Evolutionary conservation across 768 basidiomycete genomes (phyloP).

Genomic region (Phaeolepiota aurea): DNA sequence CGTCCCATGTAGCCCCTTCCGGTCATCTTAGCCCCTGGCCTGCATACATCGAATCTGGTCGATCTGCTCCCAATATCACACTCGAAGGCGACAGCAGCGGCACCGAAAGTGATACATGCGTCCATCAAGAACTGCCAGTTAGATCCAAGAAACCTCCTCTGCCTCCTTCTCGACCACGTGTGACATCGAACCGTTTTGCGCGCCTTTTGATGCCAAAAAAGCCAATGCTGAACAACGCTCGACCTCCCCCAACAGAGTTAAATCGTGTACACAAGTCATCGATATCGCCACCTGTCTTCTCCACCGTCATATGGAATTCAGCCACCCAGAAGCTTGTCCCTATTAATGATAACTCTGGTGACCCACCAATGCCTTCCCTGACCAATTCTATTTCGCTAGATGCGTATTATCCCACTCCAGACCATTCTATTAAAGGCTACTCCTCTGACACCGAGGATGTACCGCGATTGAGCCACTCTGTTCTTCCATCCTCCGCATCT

Average conservation of each 20-base stretch:
- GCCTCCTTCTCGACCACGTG: slow-evolving; percentile 1
- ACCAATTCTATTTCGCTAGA: background rate
- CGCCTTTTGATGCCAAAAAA: slow-evolving; percentile 14
- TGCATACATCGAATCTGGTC: slow-evolving; percentile 6
- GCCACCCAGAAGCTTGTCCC: slow-evolving; percentile 7
- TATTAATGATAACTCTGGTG: slow-evolving; percentile 7
- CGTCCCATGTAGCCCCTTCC: background rate
- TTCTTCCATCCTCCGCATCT: background rate
- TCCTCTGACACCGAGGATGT: background rate
- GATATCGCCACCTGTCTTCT: slow-evolving; percentile 16
- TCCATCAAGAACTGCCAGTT: background rate
- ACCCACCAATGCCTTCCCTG: slow-evolving; percentile 6
- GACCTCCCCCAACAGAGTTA: slow-evolving; percentile 3
- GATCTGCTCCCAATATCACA: background rate
- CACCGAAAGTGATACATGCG: slow-evolving; percentile 10
- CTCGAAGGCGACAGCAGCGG: slow-evolving; percentile 5
- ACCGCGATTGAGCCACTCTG: background rate
- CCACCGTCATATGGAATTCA: slow-evolving; percentile 10
- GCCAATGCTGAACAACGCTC: slow-evolving; percentile 3
- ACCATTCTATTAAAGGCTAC: background rate
- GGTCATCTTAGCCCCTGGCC: background rate
- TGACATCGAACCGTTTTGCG: slow-evolving; percentile 8
- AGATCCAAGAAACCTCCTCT: slow-evolving; percentile 1
- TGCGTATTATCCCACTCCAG: background rate
- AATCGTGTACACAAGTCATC: slow-evolving; percentile 11